phyloP scores from a whole-genome alignment of 192 early-diverging fungal genomes.

The Coemansia brasiliensis region DNA sequence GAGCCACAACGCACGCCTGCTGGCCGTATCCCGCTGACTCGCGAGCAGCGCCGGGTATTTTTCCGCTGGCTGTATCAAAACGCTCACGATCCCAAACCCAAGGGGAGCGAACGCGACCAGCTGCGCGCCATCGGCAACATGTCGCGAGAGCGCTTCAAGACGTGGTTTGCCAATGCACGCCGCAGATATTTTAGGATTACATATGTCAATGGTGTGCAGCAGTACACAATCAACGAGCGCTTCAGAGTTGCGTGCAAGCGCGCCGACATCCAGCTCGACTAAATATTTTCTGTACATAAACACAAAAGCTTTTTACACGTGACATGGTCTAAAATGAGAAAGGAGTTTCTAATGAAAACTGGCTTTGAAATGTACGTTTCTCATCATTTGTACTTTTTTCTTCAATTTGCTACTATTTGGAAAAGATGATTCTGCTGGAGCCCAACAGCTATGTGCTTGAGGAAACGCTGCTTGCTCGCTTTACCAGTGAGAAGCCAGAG shows the following conservation, averaged over 20 bases:
- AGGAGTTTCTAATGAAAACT: not conserved
- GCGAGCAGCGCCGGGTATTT: constrained; percentile 33
- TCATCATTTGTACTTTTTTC: not conserved
- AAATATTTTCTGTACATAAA: not conserved
- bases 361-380: constrained; percentile 2
- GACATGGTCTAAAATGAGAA: not conserved
- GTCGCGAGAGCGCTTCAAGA: constrained; percentile 53
- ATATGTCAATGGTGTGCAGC: constrained; percentile 30
- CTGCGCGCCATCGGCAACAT: constrained; percentile 44
- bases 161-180: constrained; percentile 55
- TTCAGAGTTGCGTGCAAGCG: constrained; percentile 44
- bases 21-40: constrained; percentile 30
- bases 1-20: constrained; percentile 10
- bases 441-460: constrained; percentile 61
- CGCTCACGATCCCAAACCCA: constrained; percentile 50
- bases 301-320: constrained; percentile 1
- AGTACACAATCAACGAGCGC: constrained; percentile 35
- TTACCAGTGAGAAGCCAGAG: constrained; percentile 68
- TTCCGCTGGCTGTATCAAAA: constrained; percentile 50
- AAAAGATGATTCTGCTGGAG: constrained; percentile 57
- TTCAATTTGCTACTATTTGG: constrained; percentile 5
- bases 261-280: constrained; percentile 36
- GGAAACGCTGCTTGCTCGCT: constrained; percentile 62
- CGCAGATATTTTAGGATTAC: constrained; percentile 47
- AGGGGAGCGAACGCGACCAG: constrained; percentile 47